A percentile compares a stretch with the other conserved stretches of the same genome.
Evolutionary conservation across 805 yeast genomes (phyloP).

Genomic region (Lipomyces orientalis): DNA sequence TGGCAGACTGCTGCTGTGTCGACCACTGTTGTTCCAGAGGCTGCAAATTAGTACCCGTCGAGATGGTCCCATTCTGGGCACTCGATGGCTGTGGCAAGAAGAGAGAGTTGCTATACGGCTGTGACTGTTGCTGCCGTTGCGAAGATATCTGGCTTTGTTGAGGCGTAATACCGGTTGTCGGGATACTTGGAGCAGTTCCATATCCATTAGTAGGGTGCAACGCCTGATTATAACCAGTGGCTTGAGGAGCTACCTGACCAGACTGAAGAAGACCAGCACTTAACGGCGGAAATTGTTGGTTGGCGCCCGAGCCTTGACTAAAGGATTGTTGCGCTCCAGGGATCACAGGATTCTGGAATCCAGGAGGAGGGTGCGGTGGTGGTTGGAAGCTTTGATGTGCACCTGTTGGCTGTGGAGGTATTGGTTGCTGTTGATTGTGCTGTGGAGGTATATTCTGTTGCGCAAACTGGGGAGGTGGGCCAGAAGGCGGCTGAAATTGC

Average conservation of each 20-base stretch:
- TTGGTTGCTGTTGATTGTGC: too few species aligned
- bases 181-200: constrained; percentile 17
- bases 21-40: neutral
- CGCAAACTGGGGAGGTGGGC: constrained; percentile 10
- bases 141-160: neutral
- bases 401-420: neutral
- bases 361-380: constrained; percentile 1
- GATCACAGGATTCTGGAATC: neutral
- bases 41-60: neutral
- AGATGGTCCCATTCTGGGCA: neutral
- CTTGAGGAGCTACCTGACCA: constrained; percentile 6
- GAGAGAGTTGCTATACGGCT: constrained; percentile 7
- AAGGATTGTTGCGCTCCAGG: neutral
- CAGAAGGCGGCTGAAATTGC: constrained; percentile 8
- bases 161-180: constrained; percentile 9
- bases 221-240: constrained; percentile 15
- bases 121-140: constrained; percentile 16
- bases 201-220: neutral
- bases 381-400: constrained; percentile 1
- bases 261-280: neutral
- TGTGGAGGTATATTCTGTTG: neutral
- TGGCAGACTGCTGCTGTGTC: neutral
- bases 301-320: constrained; percentile 17
- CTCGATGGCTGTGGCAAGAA: neutral
- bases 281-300: constrained; percentile 14